These are phyloP conservation scores for Hypoxylon sp. DNA, from an alignment of 2,329 filamentous ascomycete species.

Conservation along the genomic window DNA sequence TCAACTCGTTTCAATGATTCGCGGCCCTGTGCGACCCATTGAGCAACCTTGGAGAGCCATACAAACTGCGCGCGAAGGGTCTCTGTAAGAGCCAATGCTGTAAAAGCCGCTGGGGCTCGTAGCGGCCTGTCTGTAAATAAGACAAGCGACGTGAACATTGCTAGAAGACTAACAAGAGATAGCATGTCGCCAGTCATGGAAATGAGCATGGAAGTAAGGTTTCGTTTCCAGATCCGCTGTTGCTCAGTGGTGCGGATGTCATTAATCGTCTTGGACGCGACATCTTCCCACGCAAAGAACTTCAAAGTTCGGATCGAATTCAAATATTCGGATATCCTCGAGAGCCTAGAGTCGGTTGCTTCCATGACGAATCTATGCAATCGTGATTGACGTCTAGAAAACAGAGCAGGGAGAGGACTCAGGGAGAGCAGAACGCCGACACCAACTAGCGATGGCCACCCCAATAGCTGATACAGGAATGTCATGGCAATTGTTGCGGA, in stretches of 20 bases:
- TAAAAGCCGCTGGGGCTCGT: constrained; percentile 40
- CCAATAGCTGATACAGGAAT: constrained; percentile 54
- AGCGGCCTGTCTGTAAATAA: constrained; percentile 18
- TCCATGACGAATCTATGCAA: constrained; percentile 46
- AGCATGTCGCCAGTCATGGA: constrained; percentile 41
- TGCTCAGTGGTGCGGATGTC: constrained; percentile 50
- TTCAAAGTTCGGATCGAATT: constrained; percentile 54
- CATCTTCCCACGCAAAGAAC: constrained; percentile 55
- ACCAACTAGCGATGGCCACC: constrained; percentile 41
- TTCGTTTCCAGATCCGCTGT: constrained; percentile 51
- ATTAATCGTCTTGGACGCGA: constrained; percentile 50
- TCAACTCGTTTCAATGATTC: constrained; percentile 51
- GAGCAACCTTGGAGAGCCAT: constrained; percentile 41
- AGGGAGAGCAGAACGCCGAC: constrained; percentile 44
- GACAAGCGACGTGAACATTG: constrained; percentile 27
- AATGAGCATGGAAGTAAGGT: constrained; percentile 43
- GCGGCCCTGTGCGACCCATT: constrained; percentile 49
- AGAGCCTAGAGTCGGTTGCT: constrained; percentile 52
- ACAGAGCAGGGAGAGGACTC: constrained; percentile 13
- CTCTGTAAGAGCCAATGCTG: constrained; percentile 44
- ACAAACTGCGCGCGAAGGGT: constrained; percentile 43
- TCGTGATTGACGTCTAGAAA: constrained; percentile 20
- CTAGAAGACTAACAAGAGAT: constrained; percentile 19
- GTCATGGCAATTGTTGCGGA: constrained; percentile 50
- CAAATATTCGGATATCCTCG: constrained; percentile 53